Evolutionary conservation across 2,329 filamentous ascomycete genomes (phyloP), one percentile per base, ranked within the genome.

Genomic region (Pseudogymnoascus sp.): DNA sequence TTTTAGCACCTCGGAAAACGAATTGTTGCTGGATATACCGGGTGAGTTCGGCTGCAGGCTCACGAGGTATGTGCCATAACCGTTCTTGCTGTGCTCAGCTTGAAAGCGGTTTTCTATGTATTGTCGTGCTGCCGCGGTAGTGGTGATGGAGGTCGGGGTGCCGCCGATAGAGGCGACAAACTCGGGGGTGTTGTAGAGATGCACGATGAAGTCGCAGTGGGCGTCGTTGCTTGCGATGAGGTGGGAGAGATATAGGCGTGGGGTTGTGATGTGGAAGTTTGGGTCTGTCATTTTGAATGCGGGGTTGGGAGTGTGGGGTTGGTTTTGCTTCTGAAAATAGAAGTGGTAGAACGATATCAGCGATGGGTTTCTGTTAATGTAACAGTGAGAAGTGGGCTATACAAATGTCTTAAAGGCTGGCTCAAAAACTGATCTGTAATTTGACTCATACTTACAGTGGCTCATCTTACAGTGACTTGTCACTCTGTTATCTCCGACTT

Each of bases 191-290:
- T 31, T 31, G 28, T 31, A 31, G 8, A 31, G 28, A 31, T 31
- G 8, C 28, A 31, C 28, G 4, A 31, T 11, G 10, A 31, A 31
- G 28, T 31, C 28, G 4, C 28, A 31, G 28, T 31, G 28, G 8
- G 28, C 28, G 4, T 31, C 63, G 16, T 62, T 36, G 36, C 36
- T 16, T 28, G 70, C 62, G 3, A 64, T 60, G 36, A 70, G 64
- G 62, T 70, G 63, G 10, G 68, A 68, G 44, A 73, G 62, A 53
- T 64, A 64, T 14, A 73, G 70, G 8, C 71, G 69, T 8, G 69
- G 66, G 14, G 70, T 70, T 11, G 62, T 44, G 62, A 73, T 69
- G 62, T 65, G 50, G 64, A 71, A 72, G 38, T 64, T 65, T 12
- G 65, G 64, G 63, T 69, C 66, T 2, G 65, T 37, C 67, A 68